A percentile compares a stretch with the other conserved stretches of the same genome.
Evolutionary conservation across 176 grass and related monocot species (phyloP).

Genomic region (Saccharum spontaneum): DNA sequence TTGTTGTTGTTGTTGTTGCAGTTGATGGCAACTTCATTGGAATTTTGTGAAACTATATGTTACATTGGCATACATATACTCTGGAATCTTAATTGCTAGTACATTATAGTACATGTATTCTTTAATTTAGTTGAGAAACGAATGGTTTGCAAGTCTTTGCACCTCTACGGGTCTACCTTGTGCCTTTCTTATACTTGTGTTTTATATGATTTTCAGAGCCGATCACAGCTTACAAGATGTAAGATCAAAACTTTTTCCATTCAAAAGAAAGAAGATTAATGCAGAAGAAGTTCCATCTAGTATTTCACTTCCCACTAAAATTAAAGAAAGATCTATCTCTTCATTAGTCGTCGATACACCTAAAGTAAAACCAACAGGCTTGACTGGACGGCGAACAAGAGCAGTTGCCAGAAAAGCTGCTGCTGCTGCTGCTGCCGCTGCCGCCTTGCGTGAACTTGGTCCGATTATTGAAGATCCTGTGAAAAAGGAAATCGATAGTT

Average conservation of each 20-base stretch:
- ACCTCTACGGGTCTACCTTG: background rate
- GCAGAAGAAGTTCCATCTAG: conserved; percentile 53
- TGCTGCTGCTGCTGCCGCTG: conserved; percentile 2
- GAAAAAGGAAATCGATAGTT: conserved; percentile 54
- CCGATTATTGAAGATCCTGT: conserved; percentile 46
- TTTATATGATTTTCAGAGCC: conserved; percentile 47
- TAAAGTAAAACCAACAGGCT: conserved; percentile 52
- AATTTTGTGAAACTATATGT: background rate
- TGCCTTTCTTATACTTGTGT: conserved; percentile 22
- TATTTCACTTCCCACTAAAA: conserved; percentile 50
- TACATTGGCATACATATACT: conserved; percentile 15
- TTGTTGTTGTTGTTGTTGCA: too few species aligned
- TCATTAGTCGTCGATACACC: conserved; percentile 70
- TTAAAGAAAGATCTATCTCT: conserved; percentile 74
- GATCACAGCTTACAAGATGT: conserved; percentile 85
- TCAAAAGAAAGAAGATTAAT: conserved; percentile 77
- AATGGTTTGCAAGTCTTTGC: background rate
- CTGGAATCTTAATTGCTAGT: background rate
- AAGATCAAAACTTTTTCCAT: conserved; percentile 77
- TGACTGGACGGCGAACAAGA: conserved; percentile 69
- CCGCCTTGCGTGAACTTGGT: conserved; percentile 40
- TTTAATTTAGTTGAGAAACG: conserved; percentile 27
- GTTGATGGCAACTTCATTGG: background rate
- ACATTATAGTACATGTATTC: background rate
- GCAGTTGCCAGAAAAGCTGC: conserved; percentile 69